Percentiles rank a stretch among this genome's conserved stretches.
These are phyloP conservation scores for Pseudoneurospora amorphoporcata DNA, from an alignment of 495 filamentous ascomycete genomes.

Conservation along the genomic window DNA sequence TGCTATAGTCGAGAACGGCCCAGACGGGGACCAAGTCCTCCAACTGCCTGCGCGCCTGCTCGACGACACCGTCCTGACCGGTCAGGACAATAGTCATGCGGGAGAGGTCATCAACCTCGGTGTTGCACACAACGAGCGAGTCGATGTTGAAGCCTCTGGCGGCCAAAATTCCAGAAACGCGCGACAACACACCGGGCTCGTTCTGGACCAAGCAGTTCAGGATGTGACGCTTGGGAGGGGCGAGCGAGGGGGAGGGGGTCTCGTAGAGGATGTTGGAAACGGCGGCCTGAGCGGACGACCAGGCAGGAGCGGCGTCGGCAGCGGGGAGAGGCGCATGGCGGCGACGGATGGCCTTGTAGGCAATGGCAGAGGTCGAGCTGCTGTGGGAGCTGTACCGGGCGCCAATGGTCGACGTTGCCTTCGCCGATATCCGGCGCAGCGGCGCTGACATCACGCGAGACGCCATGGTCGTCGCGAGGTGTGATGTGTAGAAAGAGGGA, in stretches of 20 bases:
- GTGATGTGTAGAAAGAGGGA: constrained; percentile 8
- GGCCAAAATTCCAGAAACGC: constrained; percentile 91
- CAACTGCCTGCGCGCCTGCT: constrained; percentile 90
- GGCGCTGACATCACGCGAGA: constrained; percentile 30
- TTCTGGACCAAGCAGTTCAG: constrained; percentile 99
- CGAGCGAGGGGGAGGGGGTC: constrained; percentile 72
- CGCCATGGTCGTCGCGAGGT: constrained; percentile 27
- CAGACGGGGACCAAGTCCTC: constrained; percentile 96
- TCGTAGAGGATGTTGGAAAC: constrained; percentile 98
- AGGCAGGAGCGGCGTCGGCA: constrained; percentile 60
- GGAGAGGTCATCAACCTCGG: constrained; percentile 92
- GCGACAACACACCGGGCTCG: constrained; percentile 92
- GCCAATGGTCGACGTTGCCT: constrained; percentile 13
- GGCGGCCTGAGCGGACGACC: constrained; percentile 80
- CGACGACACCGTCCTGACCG: constrained; percentile 93
- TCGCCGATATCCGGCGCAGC: constrained; percentile 22
- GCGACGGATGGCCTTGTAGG: constrained; percentile 94
- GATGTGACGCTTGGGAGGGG: constrained; percentile 85
- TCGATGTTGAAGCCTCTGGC: constrained; percentile 99
- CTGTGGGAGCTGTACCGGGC: constrained; percentile 22
- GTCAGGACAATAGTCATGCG: constrained; percentile 98
- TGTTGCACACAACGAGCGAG: constrained; percentile 92
- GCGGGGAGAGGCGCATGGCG: constrained; percentile 76
- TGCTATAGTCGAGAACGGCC: constrained; percentile 95
- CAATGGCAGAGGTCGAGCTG: constrained; percentile 83